These are phyloP conservation scores for Microdochium nivale DNA, from an alignment of 2,329 filamentous ascomycete species.

Conservation along the genomic window DNA sequence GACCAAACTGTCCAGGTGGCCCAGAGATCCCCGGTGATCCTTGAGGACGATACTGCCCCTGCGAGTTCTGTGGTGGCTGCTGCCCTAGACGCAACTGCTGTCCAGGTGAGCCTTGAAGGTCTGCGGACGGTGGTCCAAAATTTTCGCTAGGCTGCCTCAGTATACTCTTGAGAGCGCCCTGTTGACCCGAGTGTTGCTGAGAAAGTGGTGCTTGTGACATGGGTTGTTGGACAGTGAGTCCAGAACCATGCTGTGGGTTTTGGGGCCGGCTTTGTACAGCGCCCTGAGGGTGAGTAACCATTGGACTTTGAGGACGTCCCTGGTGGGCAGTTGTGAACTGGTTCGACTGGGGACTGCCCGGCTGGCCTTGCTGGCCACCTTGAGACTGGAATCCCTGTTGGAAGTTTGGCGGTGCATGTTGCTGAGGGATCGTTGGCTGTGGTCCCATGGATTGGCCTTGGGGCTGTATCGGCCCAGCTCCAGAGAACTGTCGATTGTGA, in stretches of 20 bases:
- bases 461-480: too few relatives aligned
- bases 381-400: background rate
- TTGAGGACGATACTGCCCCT: background rate
- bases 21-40: background rate
- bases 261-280: background rate
- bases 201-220: background rate
- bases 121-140: background rate
- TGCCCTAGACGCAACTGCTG: constrained; percentile 14
- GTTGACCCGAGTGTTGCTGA: background rate
- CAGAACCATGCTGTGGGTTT: background rate
- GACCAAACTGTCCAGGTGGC: background rate
- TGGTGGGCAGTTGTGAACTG: background rate
- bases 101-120: constrained; percentile 1
- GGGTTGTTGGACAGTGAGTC: background rate
- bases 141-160: background rate
- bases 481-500: too few relatives aligned
- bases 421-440: background rate
- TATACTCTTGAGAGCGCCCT: background rate
- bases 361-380: background rate
- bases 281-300: background rate
- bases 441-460: background rate
- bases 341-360: background rate
- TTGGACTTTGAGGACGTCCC: background rate
- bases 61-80: constrained; percentile 7
- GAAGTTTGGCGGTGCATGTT: background rate